Conservation (phyloP, 331 rosid genomes). For the Malus hybrid region DNA sequence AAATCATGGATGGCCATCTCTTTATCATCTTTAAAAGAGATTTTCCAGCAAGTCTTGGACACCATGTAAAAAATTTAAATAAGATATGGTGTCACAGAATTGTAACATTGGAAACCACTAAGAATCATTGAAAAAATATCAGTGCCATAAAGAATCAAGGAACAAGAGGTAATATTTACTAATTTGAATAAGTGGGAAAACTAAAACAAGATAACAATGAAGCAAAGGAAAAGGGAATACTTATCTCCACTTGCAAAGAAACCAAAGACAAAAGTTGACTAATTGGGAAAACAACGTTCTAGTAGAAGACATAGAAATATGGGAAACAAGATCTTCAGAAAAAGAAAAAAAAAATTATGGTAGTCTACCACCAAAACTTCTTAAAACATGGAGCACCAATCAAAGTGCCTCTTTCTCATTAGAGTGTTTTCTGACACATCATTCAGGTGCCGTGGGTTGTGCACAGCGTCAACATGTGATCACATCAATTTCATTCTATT, state of each 20-base stretch:
- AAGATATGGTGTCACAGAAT: conserved; percentile 9
- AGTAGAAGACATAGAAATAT: no score
- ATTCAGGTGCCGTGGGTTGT: no score
- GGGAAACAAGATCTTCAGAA: no score
- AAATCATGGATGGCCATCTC: conserved; percentile 93
- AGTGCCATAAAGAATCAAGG: not conserved
- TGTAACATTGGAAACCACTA: not conserved
- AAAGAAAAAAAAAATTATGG: no score
- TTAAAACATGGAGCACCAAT: no score
- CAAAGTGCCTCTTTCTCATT: no score
- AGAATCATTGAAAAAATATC: not conserved
- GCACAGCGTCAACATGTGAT: not conserved
- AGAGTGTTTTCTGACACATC: no score
- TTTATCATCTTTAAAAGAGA: conserved; percentile 81
- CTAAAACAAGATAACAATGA: not conserved
- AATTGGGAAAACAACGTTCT: no score
- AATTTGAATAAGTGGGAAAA: not conserved
- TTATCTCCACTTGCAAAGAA: not conserved
- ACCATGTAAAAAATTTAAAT: conserved; percentile 18
- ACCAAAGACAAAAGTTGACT: not conserved
- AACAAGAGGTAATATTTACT: not conserved
- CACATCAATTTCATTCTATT: not conserved
- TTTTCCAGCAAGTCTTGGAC: conserved; percentile 90
- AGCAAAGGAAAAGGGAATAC: not conserved
- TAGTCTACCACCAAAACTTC: no score